phyloP scores from a whole-genome alignment of 176 grass and related monocot species.

The Eleusine indica region DNA sequence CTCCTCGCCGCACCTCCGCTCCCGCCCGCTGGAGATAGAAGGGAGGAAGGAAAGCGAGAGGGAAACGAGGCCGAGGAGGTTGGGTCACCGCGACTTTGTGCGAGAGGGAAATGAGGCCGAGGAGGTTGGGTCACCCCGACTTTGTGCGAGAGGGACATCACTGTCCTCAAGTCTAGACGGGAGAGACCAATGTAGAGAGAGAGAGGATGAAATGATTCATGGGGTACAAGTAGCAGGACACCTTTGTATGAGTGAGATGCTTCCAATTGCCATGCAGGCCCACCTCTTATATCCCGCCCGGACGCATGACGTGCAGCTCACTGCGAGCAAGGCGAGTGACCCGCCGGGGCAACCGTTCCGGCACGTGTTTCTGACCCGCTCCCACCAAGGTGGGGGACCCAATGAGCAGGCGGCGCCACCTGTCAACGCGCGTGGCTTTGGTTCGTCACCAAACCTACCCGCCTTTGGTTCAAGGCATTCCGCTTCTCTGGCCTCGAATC shows the following conservation, averaged over 20 bases:
- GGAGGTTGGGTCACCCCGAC: constrained; percentile 21
- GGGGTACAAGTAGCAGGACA: background rate
- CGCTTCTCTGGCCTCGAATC: background rate
- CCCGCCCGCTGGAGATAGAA: background rate
- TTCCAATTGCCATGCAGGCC: background rate
- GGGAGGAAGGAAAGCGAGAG: constrained; percentile 24
- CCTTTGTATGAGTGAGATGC: background rate
- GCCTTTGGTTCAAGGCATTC: background rate
- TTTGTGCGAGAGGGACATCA: background rate
- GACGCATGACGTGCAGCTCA: background rate
- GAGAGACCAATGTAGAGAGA: background rate
- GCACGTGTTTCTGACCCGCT: background rate
- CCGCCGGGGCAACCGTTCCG: background rate
- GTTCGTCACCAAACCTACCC: background rate
- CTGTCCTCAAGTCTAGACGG: background rate
- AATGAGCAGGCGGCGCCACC: background rate
- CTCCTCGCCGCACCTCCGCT: background rate
- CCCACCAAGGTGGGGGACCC: background rate
- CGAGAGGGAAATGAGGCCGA: background rate
- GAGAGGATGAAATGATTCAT: background rate
- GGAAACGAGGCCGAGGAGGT: background rate
- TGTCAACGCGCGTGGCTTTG: background rate
- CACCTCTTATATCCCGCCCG: background rate
- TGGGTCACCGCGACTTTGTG: constrained; percentile 29
- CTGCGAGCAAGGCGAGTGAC: background rate